These are phyloP conservation scores for Corrigiola litoralis DNA, from an alignment of 179 eudicot genomes.

Conservation along the genomic window DNA sequence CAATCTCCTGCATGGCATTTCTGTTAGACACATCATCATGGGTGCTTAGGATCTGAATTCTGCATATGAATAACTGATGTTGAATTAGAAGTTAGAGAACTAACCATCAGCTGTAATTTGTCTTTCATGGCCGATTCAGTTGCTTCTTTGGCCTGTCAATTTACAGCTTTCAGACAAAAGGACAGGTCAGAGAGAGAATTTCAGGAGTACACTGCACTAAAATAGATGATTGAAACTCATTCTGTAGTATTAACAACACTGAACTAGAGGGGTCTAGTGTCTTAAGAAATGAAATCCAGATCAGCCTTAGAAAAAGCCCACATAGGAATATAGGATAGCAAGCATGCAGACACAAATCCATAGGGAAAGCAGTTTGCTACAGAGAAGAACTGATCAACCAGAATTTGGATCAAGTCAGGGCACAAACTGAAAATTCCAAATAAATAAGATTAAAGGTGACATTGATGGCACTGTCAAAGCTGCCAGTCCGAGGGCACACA, in stretches of 20 bases:
- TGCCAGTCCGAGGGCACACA: too few species aligned
- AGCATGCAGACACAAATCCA: too few species aligned
- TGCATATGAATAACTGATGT: background rate
- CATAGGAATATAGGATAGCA: too few species aligned
- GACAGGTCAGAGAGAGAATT: background rate
- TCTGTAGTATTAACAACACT: too few species aligned
- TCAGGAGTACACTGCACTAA: too few species aligned
- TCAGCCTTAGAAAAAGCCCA: too few species aligned
- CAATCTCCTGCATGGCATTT: slow-evolving; percentile 66
- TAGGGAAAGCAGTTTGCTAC: too few species aligned
- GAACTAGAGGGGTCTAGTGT: too few species aligned
- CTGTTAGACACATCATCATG: slow-evolving; percentile 31
- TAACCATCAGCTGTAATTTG: slow-evolving; percentile 70
- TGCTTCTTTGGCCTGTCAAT: slow-evolving; percentile 81
- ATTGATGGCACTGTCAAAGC: background rate
- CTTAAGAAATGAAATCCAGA: too few species aligned
- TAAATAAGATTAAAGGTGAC: background rate
- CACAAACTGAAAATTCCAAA: background rate
- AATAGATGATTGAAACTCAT: too few species aligned
- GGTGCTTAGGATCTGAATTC: slow-evolving; percentile 9
- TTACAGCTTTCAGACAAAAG: background rate
- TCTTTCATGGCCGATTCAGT: slow-evolving; percentile 69
- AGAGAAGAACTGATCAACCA: too few species aligned
- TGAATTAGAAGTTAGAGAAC: background rate
- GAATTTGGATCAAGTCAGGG: slow-evolving; percentile 2